Evolutionary conservation across 2,329 filamentous ascomycete species (phyloP), one percentile per base, ranked within the genome.

Genomic region (Pestalotiopsis sp.): DNA sequence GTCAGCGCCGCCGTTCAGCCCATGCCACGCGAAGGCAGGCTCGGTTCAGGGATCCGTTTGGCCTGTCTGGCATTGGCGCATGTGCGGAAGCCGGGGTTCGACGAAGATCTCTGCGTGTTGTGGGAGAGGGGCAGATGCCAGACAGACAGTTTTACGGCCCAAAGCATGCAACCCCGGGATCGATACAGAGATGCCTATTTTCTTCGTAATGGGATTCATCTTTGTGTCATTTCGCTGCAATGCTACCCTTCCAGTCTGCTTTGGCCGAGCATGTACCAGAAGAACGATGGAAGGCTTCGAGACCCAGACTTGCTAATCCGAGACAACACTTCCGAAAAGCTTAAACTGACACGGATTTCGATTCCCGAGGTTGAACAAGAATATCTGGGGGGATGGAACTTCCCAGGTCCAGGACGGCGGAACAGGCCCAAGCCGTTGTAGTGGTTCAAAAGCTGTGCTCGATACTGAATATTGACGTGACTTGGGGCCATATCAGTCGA

Each of bases 351-450:
- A 66, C 63, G 63, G 41, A 38, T 25, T 36, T 56, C 59, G 12
- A 38, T 63, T 57, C 63, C 63, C 41, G 49, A 56, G 36, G 25
- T 66, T 56, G 63, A 56, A 36, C 41, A 57, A 62, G 59, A 20
- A 59, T 27, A 27, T 23, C 11, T 27, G 27, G 25, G 56, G 23
- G 14, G 57, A 59, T 36, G 57, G 25, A 38, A 36, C 31, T 56
- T 38, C n/a, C 63, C 45, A 66, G 63, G 49, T 66, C 63, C 63
- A 66, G 49, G 63, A 25, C 17, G 39, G 39, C 63, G 63, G 63
- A 66, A 66, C 27, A 5, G n/a, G n/a, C 12, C 45, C 63, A 45
- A 56, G 31, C 52, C 41, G 39, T 23, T 20, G 13, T 36, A 36
- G 31, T 36, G 31, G 31, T 36, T 36, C 31, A 36, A 36, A 36